Base-by-base conservation (phyloP, 75 land plant species). In the Cunninghamia lanceolata region DNA sequence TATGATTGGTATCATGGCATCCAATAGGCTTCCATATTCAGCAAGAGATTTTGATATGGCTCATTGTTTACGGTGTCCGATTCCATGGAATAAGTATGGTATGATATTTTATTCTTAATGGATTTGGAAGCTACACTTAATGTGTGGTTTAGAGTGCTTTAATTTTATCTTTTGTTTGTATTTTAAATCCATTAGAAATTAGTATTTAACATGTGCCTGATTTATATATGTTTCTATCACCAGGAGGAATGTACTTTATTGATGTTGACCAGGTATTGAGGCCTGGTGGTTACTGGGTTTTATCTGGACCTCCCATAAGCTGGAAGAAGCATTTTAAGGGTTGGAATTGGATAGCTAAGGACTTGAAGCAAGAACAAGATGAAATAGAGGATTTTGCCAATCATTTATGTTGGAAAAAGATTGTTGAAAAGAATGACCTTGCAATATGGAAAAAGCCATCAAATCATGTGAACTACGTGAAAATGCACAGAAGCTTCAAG, bases 41-140 rank as follows among this genome's bases (percentile, higher is more conserved):
- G 86, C 95, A 3, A 82, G 94, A 15, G 91, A 95, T 53, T 95
- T 95, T 83, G 96, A 95, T 88, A 91, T 95, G 95, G 96, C 96
- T 35, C 96, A 95, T 76, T 95, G 96, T 84, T 95, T 95, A 25
- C 94, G 96, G 40, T 95, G 96, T 89, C 93, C 94, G 73, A n/a
- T n/a, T n/a, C n/a, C n/a, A n/a, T n/a, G n/a, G n/a, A n/a, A n/a
- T n/a, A n/a, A n/a, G n/a, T n/a, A 90, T 63, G 92, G 97, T 95
- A 82, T 85, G 86, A 46, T 36, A 82, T 17, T 17, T 36, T 6
- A 38, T 19, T 21, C 79, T 7, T 17, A 39, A 76, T 16, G 19
- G 1, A 17, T 38, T 76, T 76, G 43, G 38, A 76, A 74, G 40
- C 17, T 74, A 13, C 15, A 35, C 10, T 76, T 39, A 75, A 54